Evolutionary conservation across 352 stramenopile genomes (phyloP), one percentile per base, ranked within the genome.

Genomic region (Pythium rhizo-oryzae): DNA sequence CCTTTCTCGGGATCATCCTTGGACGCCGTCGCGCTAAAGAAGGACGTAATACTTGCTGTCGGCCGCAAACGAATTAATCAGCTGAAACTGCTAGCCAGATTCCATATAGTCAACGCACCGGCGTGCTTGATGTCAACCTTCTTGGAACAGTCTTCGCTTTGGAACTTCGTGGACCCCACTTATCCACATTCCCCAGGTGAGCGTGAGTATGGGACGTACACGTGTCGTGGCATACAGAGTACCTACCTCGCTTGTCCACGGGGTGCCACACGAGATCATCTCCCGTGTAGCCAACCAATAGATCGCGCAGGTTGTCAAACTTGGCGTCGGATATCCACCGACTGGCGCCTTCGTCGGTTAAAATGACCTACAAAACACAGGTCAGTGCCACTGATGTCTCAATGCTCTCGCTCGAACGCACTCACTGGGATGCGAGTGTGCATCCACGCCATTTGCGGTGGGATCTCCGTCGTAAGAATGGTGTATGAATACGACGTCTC

Each of bases 381-480:
- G 8, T 51, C 16, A 51, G 44, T 51, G 18, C 41, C 41, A n/a
- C 18, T 8, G 15, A 47, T 15, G 18, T 1, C 8, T 24, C 12
- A 35, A 23, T 15, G 23, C 21, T 0, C 19, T 33, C 8, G 11
- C 19, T 33, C 13, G 11, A 18, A 25, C 7, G 8, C 18, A 62
- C 69, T 30, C 73, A 93, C 86, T 5, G 91, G 91, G 76, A 96
- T 96, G 18, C 91, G 83, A 8, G 85, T 89, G 72, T 98, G 92
- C 57, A 98, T 71, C 88, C 88, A 97, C 43, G 74, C 71, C 6
- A 98, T 69, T 43, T 87, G 74, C 1, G 88, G 67, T 7, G 87
- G 68, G 16, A 90, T 74, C 4, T 81, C 71, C 19, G 90, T 96
- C 37, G 92, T 98, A 21, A 98, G 75, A 23, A 98, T 94, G 5